These are phyloP conservation scores for Globisporangium sylvaticum DNA, from an alignment of 352 stramenopile genomes.

Conservation along the genomic window DNA sequence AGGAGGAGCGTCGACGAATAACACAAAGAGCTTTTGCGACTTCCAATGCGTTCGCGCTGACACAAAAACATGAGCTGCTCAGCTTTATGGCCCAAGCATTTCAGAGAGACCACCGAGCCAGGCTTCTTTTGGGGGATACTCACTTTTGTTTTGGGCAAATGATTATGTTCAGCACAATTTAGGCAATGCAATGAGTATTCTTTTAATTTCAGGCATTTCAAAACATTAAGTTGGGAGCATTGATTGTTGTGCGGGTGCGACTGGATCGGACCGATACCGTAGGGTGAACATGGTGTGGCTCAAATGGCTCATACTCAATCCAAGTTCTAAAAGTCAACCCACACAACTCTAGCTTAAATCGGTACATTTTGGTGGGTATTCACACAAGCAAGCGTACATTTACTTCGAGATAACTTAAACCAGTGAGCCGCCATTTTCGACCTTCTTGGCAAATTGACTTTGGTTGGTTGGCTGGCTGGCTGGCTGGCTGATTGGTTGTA, in stretches of 20 bases:
- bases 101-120: background rate
- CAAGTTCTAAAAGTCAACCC: background rate
- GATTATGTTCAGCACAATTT: background rate
- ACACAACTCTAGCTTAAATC: background rate
- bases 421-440: background rate
- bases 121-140: background rate
- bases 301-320: background rate
- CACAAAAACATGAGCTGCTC: conserved; percentile 10
- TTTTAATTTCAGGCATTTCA: background rate
- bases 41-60: background rate
- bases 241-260: background rate
- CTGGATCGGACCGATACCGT: background rate
- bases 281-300: background rate
- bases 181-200: background rate
- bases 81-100: background rate
- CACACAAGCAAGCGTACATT: background rate
- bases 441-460: background rate
- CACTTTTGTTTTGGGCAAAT: background rate
- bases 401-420: background rate
- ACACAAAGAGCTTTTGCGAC: background rate
- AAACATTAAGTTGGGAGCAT: background rate
- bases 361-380: background rate
- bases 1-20: background rate
- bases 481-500: background rate
- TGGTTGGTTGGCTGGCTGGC: no score